Evolutionary conservation across 208 protist species (phyloP), one percentile per base, ranked within the genome.

Genomic region (Crithidia brevicula): DNA sequence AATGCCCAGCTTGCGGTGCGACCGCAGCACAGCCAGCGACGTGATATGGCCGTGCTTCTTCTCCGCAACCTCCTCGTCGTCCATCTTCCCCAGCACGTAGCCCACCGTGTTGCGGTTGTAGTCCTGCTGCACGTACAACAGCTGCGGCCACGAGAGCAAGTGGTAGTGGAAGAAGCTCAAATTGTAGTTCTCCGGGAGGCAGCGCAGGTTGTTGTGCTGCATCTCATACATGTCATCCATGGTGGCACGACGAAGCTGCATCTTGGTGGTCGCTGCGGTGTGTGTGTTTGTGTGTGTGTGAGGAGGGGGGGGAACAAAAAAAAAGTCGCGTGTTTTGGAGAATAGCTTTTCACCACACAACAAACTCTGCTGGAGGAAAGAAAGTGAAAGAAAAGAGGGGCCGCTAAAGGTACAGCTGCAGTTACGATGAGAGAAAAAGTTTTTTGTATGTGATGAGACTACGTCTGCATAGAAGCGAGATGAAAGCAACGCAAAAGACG

Each of bases 81-180:
- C 96, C 96, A 99, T 99, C 85, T 99, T 99, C 31, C 96, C 97
- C 9, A 99, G 93, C 23, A 99, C 99, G 79, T 99, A 99, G 57
- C 99, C 99, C 1, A 99, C 98, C 28, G 99, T 95, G 67, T 98
- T 94, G 40, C 89, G 92, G 62, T 98, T 96, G 72, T 95, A 90
- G 76, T 99, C 98, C 76, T 99, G 94, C 63, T 99, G 97, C 18
- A 99, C 97, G 75, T 98, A 98, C 9, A 99, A 92, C 49, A 99
- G 81, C 85, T 99, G 94, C 22, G 99, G 99, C 99, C 99, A 99
- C 16, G 93, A 98, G 15, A 99, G 82, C 52, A 94, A 81, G 83
- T 99, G 99, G 81, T 99, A 99, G 40, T 99, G 92, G 85, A 99
- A 99, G 81, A 99, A 99, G 62, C 99, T 98, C 73, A 99, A 86